Conservation (phyloP, 2,329 filamentous ascomycete genomes). For the Colletotrichum costaricense region DNA sequence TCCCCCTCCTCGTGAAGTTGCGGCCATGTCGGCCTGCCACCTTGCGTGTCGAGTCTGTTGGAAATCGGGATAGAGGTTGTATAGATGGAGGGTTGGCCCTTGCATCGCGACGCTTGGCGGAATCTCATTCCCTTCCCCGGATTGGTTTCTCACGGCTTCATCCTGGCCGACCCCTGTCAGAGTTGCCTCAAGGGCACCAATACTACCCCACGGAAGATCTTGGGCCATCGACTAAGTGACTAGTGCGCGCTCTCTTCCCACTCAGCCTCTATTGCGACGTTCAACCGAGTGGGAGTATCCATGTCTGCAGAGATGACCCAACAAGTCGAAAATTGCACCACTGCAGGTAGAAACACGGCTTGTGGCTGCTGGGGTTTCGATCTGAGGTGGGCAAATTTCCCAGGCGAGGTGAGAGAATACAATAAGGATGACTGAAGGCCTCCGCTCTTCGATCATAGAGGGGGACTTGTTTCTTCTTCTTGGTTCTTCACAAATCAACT, state of each 20-base stretch:
- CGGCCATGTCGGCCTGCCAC: not conserved
- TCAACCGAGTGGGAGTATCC: not conserved
- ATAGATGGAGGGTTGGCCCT: not conserved
- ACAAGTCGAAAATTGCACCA: not conserved
- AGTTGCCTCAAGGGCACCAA: not conserved
- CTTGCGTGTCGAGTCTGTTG: not conserved
- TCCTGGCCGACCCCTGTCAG: not conserved
- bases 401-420: not conserved
- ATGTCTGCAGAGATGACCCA: not conserved
- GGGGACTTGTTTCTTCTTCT: not conserved
- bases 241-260: not conserved
- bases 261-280: slow-evolving; percentile 23
- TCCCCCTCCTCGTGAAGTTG: not conserved
- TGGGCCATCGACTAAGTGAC: not conserved
- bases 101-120: not conserved
- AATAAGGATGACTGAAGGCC: not conserved
- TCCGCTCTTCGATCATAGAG: not conserved
- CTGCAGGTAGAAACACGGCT: not conserved
- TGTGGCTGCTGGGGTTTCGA: not conserved
- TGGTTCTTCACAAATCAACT: not conserved
- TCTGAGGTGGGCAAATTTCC: not conserved
- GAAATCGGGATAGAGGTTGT: not conserved
- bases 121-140: not conserved
- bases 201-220: slow-evolving; percentile 6
- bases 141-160: not conserved